These are phyloP conservation scores for Cyclotella sp. DNA, from an alignment of 108 stramenopile genomes.

Conservation along the genomic window DNA sequence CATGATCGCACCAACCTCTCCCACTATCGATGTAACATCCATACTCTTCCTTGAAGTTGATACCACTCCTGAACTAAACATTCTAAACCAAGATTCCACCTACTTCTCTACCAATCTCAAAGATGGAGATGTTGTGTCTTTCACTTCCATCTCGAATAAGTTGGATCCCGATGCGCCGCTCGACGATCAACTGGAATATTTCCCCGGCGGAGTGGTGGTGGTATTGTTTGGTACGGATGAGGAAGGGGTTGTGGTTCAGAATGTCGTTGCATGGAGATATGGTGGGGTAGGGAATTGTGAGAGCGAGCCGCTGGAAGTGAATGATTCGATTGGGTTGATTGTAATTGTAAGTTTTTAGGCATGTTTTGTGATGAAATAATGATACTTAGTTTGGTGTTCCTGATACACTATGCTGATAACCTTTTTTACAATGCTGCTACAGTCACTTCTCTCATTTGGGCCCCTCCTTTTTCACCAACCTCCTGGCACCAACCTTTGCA, in stretches of 20 bases:
- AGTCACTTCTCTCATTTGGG: no score
- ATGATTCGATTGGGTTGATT: conserved; percentile 28
- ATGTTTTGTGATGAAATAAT: background rate
- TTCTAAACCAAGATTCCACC: conserved; percentile 35
- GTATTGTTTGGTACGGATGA: conserved; percentile 18
- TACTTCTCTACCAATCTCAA: background rate
- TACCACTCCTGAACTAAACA: conserved; percentile 1
- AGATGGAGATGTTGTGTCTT: background rate
- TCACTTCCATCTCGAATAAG: conserved; percentile 10
- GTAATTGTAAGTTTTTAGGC: background rate
- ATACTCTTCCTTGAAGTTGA: conserved; percentile 23
- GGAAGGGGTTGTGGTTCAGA: conserved; percentile 3
- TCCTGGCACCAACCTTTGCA: no score
- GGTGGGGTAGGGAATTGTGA: background rate
- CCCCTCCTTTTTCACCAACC: no score
- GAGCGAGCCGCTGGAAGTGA: conserved; percentile 5
- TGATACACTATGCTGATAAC: no score
- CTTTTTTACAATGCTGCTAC: no score
- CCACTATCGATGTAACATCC: background rate
- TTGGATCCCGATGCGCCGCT: conserved; percentile 9
- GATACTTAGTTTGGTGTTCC: no score
- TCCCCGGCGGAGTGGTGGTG: conserved; percentile 19
- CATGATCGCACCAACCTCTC: background rate
- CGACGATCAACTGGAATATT: conserved; percentile 20
- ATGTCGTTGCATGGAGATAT: conserved; percentile 29